phyloP scores from a whole-genome alignment of 495 filamentous ascomycete species.

The Stereocaulon alpinum region DNA sequence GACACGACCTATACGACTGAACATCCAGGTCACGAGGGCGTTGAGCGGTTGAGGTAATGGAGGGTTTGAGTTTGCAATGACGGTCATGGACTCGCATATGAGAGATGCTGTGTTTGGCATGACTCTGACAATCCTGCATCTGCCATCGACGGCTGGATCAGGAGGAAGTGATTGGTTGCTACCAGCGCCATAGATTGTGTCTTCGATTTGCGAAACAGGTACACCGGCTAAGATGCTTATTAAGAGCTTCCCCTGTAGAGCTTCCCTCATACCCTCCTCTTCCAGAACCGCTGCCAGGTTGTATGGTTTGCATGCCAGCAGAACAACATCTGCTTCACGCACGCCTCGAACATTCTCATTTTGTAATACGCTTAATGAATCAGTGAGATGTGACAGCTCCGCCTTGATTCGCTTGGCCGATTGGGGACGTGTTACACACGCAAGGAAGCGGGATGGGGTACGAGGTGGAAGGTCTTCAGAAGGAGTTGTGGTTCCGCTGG shows the following conservation, averaged over 20 bases:
- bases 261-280: constrained; percentile 54
- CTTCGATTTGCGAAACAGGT: constrained; percentile 50
- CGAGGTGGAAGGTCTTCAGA: constrained; percentile 36
- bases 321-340: constrained; percentile 49
- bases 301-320: constrained; percentile 72
- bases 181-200: constrained; percentile 40
- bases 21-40: constrained; percentile 62
- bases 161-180: constrained; percentile 3
- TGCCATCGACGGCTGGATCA: constrained; percentile 20
- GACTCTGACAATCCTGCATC: constrained; percentile 54
- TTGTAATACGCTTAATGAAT: constrained; percentile 29
- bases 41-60: constrained; percentile 39
- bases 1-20: constrained; percentile 53
- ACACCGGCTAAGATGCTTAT: constrained; percentile 83
- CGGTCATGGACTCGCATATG: constrained; percentile 72
- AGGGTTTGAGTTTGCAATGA: constrained; percentile 52
- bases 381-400: constrained; percentile 34
- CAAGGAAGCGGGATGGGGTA: constrained; percentile 63
- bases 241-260: constrained; percentile 66
- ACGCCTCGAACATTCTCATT: constrained; percentile 52
- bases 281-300: constrained; percentile 55
- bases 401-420: constrained; percentile 52
- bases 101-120: constrained; percentile 68
- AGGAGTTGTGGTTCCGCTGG: constrained; percentile 41
- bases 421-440: constrained; percentile 56